Percentiles rank a stretch among this genome's conserved stretches.
phyloP scores from a whole-genome alignment of 768 basidiomycete genomes.

The Naematelia aurantialba region DNA sequence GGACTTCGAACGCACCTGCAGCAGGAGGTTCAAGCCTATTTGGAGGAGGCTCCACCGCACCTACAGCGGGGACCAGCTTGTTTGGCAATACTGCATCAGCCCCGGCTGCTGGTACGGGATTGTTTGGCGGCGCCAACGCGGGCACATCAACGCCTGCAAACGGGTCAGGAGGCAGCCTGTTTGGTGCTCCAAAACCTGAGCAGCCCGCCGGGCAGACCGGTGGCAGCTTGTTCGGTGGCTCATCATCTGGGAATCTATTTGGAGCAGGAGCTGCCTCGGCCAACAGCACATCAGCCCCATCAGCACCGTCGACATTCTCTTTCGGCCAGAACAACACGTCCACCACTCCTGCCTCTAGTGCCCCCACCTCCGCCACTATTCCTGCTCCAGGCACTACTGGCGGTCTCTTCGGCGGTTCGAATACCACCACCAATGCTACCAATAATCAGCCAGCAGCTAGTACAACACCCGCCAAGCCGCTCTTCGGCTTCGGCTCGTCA shows the following conservation, averaged over 20 bases:
- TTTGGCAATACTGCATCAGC: not conserved
- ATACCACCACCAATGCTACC: not conserved
- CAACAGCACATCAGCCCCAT: conserved; percentile 1
- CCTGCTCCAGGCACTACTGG: not conserved
- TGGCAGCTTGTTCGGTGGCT: conserved; percentile 24
- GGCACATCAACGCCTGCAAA: conserved; percentile 7
- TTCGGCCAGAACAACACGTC: conserved; percentile 8
- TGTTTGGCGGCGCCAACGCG: conserved; percentile 10
- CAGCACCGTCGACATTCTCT: conserved; percentile 9
- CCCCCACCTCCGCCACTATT: conserved; percentile 7
- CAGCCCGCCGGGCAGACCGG: conserved; percentile 12
- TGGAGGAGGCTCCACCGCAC: conserved; percentile 6
- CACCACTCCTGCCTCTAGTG: conserved; percentile 10
- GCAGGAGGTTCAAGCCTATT: conserved; percentile 13
- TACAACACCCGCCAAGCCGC: conserved; percentile 39
- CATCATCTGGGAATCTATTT: conserved; percentile 4
- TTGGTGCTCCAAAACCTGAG: conserved; percentile 10
- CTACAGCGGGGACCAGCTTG: not conserved
- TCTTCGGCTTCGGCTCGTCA: conserved; percentile 27
- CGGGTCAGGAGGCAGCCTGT: not conserved
- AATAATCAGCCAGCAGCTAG: conserved; percentile 16
- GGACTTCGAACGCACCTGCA: not conserved
- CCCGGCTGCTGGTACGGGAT: conserved; percentile 3
- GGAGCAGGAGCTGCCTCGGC: conserved; percentile 12
- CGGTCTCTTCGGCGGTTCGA: conserved; percentile 12